Conservation (phyloP, 495 filamentous ascomycete species). For the Xeromyces bisporus region DNA sequence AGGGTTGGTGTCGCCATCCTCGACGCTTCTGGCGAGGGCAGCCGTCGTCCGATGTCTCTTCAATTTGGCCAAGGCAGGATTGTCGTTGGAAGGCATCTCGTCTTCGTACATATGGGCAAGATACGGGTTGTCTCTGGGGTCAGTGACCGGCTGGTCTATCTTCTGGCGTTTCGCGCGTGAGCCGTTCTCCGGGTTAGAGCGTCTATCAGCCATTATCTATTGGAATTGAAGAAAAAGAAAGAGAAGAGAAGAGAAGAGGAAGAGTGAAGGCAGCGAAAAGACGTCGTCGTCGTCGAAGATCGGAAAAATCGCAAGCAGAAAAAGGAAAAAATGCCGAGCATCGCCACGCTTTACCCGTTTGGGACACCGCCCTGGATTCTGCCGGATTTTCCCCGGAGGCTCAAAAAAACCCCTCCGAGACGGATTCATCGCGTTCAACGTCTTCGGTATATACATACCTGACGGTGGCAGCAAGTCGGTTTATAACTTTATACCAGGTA, state of each 20-base stretch:
- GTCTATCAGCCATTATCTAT: conserved; percentile 29
- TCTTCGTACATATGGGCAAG: conserved; percentile 73
- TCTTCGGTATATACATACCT: too few relatives aligned
- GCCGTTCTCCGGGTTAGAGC: conserved; percentile 24
- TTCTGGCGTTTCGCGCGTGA: conserved; percentile 33
- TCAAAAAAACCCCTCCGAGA: neutral
- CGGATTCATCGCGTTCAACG: neutral
- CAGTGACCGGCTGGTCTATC: conserved; percentile 27
- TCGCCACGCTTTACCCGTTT: conserved; percentile 18
- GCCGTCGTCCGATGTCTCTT: conserved; percentile 71
- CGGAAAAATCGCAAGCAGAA: conserved; percentile 12
- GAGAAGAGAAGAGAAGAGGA: neutral
- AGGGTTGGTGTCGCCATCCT: conserved; percentile 71
- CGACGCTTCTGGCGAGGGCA: conserved; percentile 48
- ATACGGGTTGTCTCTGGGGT: conserved; percentile 61
- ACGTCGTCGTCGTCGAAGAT: conserved; percentile 1
- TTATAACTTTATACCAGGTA: too few relatives aligned
- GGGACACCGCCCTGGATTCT: conserved; percentile 6
- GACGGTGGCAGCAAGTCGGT: too few relatives aligned
- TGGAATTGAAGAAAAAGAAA: too few relatives aligned
- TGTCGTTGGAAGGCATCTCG: conserved; percentile 26
- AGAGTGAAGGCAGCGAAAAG: neutral
- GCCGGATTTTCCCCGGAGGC: conserved; percentile 2
- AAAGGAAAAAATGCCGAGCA: conserved; percentile 20
- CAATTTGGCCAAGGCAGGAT: conserved; percentile 42